phyloP scores from a whole-genome alignment of 192 early-diverging fungal species.

The Coemansia sp. region DNA sequence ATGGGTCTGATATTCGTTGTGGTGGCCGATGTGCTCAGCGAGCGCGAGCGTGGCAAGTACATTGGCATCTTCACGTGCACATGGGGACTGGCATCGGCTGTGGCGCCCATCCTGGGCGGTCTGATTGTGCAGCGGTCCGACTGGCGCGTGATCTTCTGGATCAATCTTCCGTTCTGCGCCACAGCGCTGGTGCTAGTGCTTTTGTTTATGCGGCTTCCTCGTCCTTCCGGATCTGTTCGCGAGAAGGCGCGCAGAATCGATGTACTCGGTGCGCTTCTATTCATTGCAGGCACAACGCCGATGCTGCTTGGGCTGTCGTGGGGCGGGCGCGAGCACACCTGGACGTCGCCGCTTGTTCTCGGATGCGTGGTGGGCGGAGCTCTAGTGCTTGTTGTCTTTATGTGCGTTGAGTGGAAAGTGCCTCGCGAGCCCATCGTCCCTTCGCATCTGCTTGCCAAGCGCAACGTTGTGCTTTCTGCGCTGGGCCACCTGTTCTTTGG shows the following conservation, averaged over 20 bases:
- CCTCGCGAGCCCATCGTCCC: constrained; percentile 59
- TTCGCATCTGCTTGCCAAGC: constrained; percentile 61
- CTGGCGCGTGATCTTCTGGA: constrained; percentile 77
- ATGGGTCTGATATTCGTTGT: constrained; percentile 76
- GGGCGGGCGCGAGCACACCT: constrained; percentile 64
- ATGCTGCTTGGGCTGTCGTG: constrained; percentile 63
- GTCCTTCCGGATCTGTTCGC: constrained; percentile 49
- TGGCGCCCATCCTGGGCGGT: constrained; percentile 87
- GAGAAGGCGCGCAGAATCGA: constrained; percentile 70
- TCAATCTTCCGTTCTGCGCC: constrained; percentile 82
- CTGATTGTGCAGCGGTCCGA: constrained; percentile 68
- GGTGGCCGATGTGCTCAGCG: constrained; percentile 80
- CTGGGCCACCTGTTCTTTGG: constrained; percentile 65
- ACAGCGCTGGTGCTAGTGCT: constrained; percentile 60
- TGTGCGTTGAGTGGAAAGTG: constrained; percentile 62
- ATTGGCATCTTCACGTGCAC: constrained; percentile 79
- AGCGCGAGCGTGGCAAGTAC: constrained; percentile 86
- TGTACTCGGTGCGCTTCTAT: constrained; percentile 51
- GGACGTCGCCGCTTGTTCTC: constrained; percentile 65
- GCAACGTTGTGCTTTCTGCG: constrained; percentile 62
- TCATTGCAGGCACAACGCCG: constrained; percentile 49
- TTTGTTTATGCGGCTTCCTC: constrained; percentile 63
- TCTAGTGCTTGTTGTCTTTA: constrained; percentile 58
- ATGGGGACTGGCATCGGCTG: constrained; percentile 73
- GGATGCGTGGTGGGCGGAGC: constrained; percentile 56